These are phyloP conservation scores for Ciborinia camelliae DNA, from an alignment of 2,329 filamentous ascomycete species.

Conservation along the genomic window DNA sequence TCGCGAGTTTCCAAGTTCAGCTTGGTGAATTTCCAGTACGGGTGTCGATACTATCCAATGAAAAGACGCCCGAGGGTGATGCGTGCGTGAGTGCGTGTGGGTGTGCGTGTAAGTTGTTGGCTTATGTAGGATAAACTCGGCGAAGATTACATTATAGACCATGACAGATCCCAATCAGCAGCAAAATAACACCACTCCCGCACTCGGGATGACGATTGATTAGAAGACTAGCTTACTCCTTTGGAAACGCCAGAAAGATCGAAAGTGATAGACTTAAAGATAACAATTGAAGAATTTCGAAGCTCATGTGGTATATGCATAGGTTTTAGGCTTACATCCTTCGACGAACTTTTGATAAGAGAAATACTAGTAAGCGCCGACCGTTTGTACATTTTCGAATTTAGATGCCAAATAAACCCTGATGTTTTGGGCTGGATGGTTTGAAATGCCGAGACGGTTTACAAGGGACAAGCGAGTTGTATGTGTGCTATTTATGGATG, in stretches of 20 bases:
- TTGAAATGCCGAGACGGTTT: neutral
- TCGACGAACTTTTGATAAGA: neutral
- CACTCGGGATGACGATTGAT: neutral
- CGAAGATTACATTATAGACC: neutral
- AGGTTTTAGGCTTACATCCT: neutral
- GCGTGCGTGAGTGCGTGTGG: neutral
- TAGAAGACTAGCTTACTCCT: neutral
- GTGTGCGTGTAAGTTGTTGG: neutral
- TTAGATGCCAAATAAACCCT: neutral
- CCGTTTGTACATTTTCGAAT: neutral
- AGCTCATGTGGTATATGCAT: constrained; percentile 1
- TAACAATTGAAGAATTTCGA: neutral
- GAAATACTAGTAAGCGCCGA: neutral
- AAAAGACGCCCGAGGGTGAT: neutral
- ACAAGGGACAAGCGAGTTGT: neutral
- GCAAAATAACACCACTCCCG: no score
- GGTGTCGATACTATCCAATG: neutral
- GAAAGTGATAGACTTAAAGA: neutral
- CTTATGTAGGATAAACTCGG: constrained; percentile 1
- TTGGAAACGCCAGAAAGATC: neutral
- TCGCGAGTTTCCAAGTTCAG: neutral
- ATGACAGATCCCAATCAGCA: neutral
- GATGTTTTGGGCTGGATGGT: neutral
- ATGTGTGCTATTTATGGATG: neutral
- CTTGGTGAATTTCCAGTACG: neutral